Conservation (phyloP, 2,329 filamentous ascomycete genomes). For the Diaporthe australafricana region DNA sequence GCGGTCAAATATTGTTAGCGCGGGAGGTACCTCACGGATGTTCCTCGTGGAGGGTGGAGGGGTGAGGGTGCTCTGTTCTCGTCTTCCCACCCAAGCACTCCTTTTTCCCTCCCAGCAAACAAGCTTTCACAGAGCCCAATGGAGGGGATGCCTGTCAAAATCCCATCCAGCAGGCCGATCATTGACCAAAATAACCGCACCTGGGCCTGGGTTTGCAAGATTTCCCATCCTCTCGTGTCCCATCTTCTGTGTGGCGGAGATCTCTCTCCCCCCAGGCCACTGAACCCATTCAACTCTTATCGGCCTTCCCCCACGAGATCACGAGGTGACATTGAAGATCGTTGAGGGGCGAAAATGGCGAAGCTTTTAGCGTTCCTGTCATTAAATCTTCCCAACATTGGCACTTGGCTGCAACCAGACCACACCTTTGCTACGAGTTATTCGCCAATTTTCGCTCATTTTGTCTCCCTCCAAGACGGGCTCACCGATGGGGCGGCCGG, state of each 20-base stretch:
- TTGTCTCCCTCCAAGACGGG: conserved; percentile 17
- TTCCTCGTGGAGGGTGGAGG: background rate
- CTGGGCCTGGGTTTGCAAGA: conserved; percentile 12
- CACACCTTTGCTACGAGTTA: background rate
- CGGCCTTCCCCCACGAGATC: background rate
- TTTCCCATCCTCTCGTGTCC: conserved; percentile 12
- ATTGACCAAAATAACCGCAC: conserved; percentile 7
- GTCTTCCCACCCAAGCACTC: conserved; percentile 1
- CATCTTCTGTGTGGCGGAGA: background rate
- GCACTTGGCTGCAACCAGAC: conserved; percentile 21
- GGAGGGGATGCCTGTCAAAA: conserved; percentile 31
- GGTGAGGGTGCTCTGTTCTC: conserved; percentile 1
- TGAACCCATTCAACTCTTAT: conserved; percentile 16
- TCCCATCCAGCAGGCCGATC: conserved; percentile 15
- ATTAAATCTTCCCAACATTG: conserved; percentile 31
- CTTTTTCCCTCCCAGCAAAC: background rate
- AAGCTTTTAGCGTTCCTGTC: conserved; percentile 24
- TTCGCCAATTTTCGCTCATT: conserved; percentile 18
- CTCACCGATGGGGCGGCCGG: background rate
- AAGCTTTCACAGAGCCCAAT: conserved; percentile 1
- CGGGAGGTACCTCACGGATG: background rate
- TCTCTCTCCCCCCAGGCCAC: background rate
- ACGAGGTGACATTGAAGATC: conserved; percentile 13
- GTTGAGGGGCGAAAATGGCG: conserved; percentile 30
- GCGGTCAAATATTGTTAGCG: conserved; percentile 26